Base-by-base conservation (phyloP, 768 basidiomycete genomes). In the Obba rivulosa region DNA sequence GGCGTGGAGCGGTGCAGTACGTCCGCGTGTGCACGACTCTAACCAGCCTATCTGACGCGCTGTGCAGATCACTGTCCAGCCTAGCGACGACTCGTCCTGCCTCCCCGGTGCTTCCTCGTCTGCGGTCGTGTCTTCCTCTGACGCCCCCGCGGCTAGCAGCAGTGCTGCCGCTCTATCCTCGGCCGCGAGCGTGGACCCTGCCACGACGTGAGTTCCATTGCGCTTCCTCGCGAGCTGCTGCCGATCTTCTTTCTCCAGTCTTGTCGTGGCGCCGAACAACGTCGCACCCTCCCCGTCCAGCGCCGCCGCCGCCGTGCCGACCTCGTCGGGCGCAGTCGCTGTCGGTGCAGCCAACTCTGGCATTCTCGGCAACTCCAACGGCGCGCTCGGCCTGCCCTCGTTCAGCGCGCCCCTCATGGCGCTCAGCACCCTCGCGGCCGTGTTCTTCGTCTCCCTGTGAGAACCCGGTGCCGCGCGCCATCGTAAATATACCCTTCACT, bases 1-100 rank as follows among this genome's bases (percentile, higher is more conserved):
- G 56, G 85, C 76, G 3, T 91, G 87, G 87, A 80, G 78, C 54
- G 71, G 68, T 31, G 57, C 54, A 10, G 87, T 87, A 51, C 60
- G 80, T 72, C 18, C 22, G 28, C 41, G 24, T n/a, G 31, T 16
- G 48, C 54, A 41, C n/a, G 8, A 43, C 42, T 2, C 25, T 21
- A 24, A 9, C 34, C 14, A 44, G 23, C 21, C 37, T 34, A 34
- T 23, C 9, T 46, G 14, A 23, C 23, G 3, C 9, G 1, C 20
- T n/a, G 16, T 11, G 7, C 28, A 76, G 75, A 56, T 72, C 54
- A 62, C 62, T 31, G 58, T 78, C 17, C 57, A 60, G 34, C 10
- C 16, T 18, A 71, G 70, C 59, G 57, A 52, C 38, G 64, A 74
- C 49, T 43, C 60, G 5, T 69, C 71, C 17, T 77, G 76, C 59